Conservation (phyloP, 2,329 filamentous ascomycete genomes). For the Cladosporium oxysporum region DNA sequence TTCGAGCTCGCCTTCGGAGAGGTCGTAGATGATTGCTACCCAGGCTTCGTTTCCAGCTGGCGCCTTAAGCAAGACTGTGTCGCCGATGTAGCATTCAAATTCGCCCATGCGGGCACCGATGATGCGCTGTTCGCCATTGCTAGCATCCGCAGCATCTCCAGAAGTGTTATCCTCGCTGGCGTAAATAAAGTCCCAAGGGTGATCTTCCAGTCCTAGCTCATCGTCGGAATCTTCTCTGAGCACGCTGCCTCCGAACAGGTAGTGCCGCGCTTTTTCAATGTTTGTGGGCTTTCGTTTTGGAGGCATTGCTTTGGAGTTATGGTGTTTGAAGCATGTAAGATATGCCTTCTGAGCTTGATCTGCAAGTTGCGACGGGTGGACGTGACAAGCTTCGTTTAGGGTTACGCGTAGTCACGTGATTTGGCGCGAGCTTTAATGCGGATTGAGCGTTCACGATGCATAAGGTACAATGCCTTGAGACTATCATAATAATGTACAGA, state of each 20-base stretch:
- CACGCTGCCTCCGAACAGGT: slow-evolving; percentile 62
- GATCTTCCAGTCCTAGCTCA: slow-evolving; percentile 63
- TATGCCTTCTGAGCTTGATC: not conserved
- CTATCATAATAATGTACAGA: no score
- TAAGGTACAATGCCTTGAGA: no score
- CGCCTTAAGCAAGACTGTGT: slow-evolving; percentile 83
- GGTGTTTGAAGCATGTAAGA: not conserved
- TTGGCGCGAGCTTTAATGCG: not conserved
- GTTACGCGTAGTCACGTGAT: not conserved
- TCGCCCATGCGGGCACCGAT: slow-evolving; percentile 78
- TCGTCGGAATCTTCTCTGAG: slow-evolving; percentile 82
- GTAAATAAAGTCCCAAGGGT: slow-evolving; percentile 61
- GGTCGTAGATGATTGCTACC: slow-evolving; percentile 86
- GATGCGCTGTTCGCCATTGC: slow-evolving; percentile 50
- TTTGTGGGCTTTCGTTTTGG: slow-evolving; percentile 44
- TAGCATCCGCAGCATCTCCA: not conserved
- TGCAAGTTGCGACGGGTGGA: not conserved
- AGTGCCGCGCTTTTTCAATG: slow-evolving; percentile 50
- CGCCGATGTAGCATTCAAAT: slow-evolving; percentile 79
- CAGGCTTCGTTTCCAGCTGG: slow-evolving; percentile 82
- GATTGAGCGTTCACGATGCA: no score
- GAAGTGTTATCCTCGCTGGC: slow-evolving; percentile 39
- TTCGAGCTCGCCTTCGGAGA: slow-evolving; percentile 67
- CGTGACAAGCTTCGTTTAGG: not conserved
- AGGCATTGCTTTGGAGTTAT: slow-evolving; percentile 38